Evolutionary conservation across 208 protist species (phyloP), one percentile per base, ranked within the genome.

Genomic region (Wallacemonas collosoma): DNA sequence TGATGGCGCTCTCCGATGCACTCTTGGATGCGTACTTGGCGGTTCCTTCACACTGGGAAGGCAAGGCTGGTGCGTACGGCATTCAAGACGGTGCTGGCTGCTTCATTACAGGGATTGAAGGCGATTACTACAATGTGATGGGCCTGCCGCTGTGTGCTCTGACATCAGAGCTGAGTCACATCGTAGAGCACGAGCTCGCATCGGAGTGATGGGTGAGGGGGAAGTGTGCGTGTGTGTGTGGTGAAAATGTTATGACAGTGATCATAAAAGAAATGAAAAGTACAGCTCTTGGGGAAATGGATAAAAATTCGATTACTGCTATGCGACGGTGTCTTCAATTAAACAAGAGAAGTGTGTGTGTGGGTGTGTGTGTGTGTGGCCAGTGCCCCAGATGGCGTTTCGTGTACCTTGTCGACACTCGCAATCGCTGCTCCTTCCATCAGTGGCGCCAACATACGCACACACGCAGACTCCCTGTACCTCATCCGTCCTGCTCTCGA

Each of bases 81-180:
- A 79, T 86, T 70, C 81, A 86, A 54, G 81, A 82, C 61, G 58
- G 41, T 1, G 81, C 81, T 2, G 71, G 67, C 44, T 76, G 71
- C 66, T 69, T 86, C 53, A 72, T 86, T 44, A 15, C 45, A 3
- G 66, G 76, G 7, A 81, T 86, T 43, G 69, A 86, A 7, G 81
- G 81, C 7, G 81, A 86, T 44, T 80, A 75, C 56, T 86, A 82
- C 54, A 86, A 82, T 48, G 81, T 86, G 17, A 82, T 86, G 76
- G 81, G 81, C 2, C 63, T 86, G 2, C 81, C 81, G 15, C 53
- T 86, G 15, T 68, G 73, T 7, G 48, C 60, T 2, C 45, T 85
- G 68, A 72, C 72, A 54, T 39, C 47, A 5, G 71, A 68, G 72
- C 44, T 85, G 6, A 68, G 72, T 36, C 26, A 47, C 38, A 47